phyloP scores from a whole-genome alignment of 371 early-diverging fungal species.

The Actinomortierella ambigua region DNA sequence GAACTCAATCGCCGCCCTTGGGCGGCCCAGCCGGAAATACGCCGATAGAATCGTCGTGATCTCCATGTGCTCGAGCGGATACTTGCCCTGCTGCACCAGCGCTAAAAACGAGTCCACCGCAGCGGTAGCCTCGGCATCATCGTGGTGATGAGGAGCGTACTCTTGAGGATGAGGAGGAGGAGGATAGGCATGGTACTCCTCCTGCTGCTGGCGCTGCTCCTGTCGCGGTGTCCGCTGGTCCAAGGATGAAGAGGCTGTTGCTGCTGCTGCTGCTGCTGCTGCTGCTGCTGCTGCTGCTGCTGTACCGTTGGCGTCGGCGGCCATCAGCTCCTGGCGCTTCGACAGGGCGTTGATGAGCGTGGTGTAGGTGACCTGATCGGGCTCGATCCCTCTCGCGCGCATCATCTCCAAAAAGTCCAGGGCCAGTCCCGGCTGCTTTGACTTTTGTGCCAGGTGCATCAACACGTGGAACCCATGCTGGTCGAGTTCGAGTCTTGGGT shows the following conservation, averaged over 20 bases:
- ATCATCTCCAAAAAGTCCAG: slow-evolving; percentile 47
- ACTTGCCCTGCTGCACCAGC: slow-evolving; percentile 15
- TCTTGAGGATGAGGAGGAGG: too few relatives aligned
- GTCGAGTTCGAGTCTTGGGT: slow-evolving; percentile 23
- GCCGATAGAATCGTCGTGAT: slow-evolving; percentile 36
- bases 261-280: neutral
- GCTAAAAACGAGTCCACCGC: slow-evolving; percentile 34
- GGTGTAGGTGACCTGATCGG: slow-evolving; percentile 39
- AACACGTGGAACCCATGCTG: slow-evolving; percentile 24
- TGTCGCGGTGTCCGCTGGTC: neutral
- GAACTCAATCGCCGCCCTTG: slow-evolving; percentile 38
- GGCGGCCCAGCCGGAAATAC: slow-evolving; percentile 41
- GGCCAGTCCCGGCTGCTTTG: slow-evolving; percentile 34
- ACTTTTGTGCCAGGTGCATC: slow-evolving; percentile 46
- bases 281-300: slow-evolving; percentile 8
- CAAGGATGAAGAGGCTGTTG: neutral
- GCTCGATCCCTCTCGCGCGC: slow-evolving; percentile 39
- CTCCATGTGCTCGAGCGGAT: slow-evolving; percentile 19
- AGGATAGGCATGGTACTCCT: slow-evolving; percentile 19
- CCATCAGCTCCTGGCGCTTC: slow-evolving; percentile 27
- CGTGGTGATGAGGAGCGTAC: slow-evolving; percentile 28
- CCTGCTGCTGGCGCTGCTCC: neutral
- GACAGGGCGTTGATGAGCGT: slow-evolving; percentile 46
- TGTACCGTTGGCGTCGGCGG: neutral
- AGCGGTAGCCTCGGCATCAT: slow-evolving; percentile 19